Base-by-base conservation (phyloP, 2,329 filamentous ascomycete genomes). In the Ophiostoma novo-ulmi region DNA sequence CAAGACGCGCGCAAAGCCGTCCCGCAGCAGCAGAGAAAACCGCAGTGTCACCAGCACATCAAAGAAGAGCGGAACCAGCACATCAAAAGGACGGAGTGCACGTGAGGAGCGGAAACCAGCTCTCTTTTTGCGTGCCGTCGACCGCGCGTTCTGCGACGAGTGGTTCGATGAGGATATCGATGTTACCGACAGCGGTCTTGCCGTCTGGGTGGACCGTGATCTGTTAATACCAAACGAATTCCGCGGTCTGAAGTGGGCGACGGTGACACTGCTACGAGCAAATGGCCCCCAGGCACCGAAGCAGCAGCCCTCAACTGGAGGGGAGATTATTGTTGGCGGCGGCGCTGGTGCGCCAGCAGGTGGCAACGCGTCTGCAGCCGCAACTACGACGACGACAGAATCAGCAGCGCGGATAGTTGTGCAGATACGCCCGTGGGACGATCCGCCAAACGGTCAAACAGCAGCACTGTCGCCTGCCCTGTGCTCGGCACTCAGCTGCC, bases 191-290 rank as follows among this genome's bases (percentile, higher is more conserved):
- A 80, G 85, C 26, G 84, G 86, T 13, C 82, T 97, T 66, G 90
- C 87, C 73, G 84, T 97, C 35, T 98, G 94, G 92, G 83, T 97
- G 7, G 93, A 97, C 77, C 85, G 88, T 41, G 93, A 97, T 72
- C 80, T 93, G 36, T 82, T 96, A 31, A 82, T 87, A 17, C 87
- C 87, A 6, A 91, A 90, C 75, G 87, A 90, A 13, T 85, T 97
- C 65, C 87, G 89, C 74, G 93, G 92, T 0, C 84, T 91, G 13
- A 90, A 86, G 68, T 97, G 89, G 83, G 93, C 91, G 0, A 85
- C 86, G 17, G 90, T 97, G n/a, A 90, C 91, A n/a, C 82, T 97
- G n/a, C 85, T 98, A 69, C 91, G 89, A 75, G 93, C 94, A 48
- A 88, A 89, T 17, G 92, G 2, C 88, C 93, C 71, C 87, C 89